Evolutionary conservation across 176 grass and related monocot species (phyloP), one percentile per base, ranked within the genome.

Genomic region (Poa annua): DNA sequence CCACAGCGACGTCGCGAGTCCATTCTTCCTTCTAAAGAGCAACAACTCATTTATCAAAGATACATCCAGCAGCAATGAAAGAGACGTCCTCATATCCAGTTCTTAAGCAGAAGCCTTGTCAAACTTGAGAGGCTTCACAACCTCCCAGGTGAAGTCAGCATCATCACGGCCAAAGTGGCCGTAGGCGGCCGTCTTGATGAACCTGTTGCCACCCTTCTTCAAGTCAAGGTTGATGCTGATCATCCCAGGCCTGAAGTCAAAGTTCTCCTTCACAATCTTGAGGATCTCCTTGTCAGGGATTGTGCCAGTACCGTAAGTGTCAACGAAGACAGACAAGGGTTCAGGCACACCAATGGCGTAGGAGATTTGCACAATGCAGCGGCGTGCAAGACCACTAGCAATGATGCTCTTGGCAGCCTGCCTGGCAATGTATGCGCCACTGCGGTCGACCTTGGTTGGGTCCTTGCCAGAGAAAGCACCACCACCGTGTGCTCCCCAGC

Each of bases 361-460:
- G 0, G 90, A 92, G 11, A 92, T 86, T 83, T 92, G 90, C 78
- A 92, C 90, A 17, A 88, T 61, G 86, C 59, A 78, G 35, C 90
- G 90, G 75, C 90, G 90, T 0, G 90, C 90, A 11, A 88, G 86
- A 34, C 75, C 83, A 0, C n/a, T 41, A 62, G 90, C 90, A 0
- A 92, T 83, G 24, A 92, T 92, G 86, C 90, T 92, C 80, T 92
- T 92, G 49, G 90, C 90, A 0, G 90, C 90, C 86, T 92, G 90
- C 83, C 90, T 85, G 32, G 71, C 90, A 7, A 92, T 69, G 90
- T 92, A 92, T 25, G 90, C 90, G 4, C 90, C 90, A 8, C 90
- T 92, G 80, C 90, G 90, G 90, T 92, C 90, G 0, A 92, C 90
- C 90, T 92, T 92, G 86, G 90, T 92, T 6, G 90, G 90, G 83